Base-by-base conservation (phyloP, 495 filamentous ascomycete genomes). In the Rhizodiscina lignyota region DNA sequence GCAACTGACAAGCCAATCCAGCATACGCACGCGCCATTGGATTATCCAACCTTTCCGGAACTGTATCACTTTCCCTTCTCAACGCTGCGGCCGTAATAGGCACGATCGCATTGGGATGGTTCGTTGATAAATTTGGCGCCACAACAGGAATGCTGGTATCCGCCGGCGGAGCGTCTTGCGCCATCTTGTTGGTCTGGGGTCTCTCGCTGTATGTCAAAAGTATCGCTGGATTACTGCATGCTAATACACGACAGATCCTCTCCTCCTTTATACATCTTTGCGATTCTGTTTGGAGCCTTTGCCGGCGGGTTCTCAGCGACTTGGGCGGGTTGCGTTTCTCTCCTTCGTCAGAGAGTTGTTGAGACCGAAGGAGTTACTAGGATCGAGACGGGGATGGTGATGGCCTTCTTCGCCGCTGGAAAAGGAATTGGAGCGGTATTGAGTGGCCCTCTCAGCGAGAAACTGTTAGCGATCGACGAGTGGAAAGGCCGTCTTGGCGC, bases 101-200 rank as follows among this genome's bases (percentile, higher is more conserved):
- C 2, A 28, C 37, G 11, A 45, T 50, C 23, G 19, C 44, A 8
- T 31, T 50, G 4, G 48, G 44, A 10, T 17, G 5, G 3, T 20
- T 47, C 1, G 34, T 26, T 24, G 48, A 50, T 33, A 38, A 39
- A 22, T 22, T 34, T 8, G 10, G 13, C 5, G 35, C 44, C 19
- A 42, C 38, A 1, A 44, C 34, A 4, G 27, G 27, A 6, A 39
- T 50, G 10, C 26, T 50, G 17, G 19, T 47, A 8, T 39, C 35
- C 12, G 37, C 35, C 24, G 26, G 47, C 13, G 48, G 48, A 1
- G 35, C 40, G 1, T 34, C 40, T 4, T 3, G 39, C 16, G 37
- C 44, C 10, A 39, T 48, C n/a, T 42, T 48, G 22, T 20, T 42
- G 2, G 40, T 50, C 37, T 50, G 48, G 48, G 48, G 44, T 2